Percentiles rank a stretch among this genome's conserved stretches.
Conservation (phyloP, 345 rosid genomes). For the Brassica juncea region DNA sequence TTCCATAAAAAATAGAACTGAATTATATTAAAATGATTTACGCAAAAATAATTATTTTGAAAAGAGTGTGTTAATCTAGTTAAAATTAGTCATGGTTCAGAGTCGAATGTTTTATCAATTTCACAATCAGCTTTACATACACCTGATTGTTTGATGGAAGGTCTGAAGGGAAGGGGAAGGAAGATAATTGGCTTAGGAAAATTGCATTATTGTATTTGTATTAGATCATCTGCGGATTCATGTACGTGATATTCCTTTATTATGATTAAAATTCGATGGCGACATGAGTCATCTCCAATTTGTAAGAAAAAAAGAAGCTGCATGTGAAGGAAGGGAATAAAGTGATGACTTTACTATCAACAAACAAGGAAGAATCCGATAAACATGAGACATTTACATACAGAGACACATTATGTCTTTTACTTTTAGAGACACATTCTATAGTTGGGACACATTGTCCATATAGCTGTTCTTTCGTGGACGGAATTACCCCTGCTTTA, state of each 20-base stretch:
- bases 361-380: slow-evolving; percentile 22
- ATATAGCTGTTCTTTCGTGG: too few species aligned
- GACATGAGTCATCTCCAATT: background rate
- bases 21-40: background rate
- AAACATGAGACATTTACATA: background rate
- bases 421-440: too few species aligned
- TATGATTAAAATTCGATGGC: background rate
- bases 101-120: too few species aligned
- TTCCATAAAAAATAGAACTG: background rate
- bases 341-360: slow-evolving; percentile 23
- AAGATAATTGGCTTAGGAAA: background rate
- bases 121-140: too few species aligned
- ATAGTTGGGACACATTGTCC: too few species aligned
- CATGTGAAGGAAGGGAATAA: slow-evolving; percentile 35
- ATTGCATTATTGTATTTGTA: background rate
- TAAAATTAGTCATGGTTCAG: too few species aligned
- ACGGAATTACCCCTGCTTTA: too few species aligned
- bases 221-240: background rate
- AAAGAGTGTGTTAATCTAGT: background rate
- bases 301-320: slow-evolving; percentile 1
- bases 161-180: background rate
- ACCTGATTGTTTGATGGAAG: background rate
- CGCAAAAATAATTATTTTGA: background rate
- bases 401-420: too few species aligned
- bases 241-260: background rate